These are phyloP conservation scores for Endotrypanum monterogeii DNA, from an alignment of 208 protist genomes.

Conservation along the genomic window DNA sequence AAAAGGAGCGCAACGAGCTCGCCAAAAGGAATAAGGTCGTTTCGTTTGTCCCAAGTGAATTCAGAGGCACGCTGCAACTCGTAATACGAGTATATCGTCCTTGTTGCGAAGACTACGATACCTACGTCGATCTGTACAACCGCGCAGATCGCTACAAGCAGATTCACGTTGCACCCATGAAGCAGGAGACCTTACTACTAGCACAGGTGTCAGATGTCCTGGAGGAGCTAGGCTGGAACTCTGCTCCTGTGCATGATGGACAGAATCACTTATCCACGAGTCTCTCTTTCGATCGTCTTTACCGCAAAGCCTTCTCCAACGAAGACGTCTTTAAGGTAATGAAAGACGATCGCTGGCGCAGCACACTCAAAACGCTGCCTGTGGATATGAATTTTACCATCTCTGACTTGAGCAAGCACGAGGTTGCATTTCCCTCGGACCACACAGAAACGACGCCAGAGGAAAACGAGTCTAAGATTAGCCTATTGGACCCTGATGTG, in stretches of 20 bases:
- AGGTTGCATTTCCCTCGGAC: slow-evolving; percentile 74
- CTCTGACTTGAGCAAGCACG: slow-evolving; percentile 58
- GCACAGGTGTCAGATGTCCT: slow-evolving; percentile 71
- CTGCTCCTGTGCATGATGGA: slow-evolving; percentile 28
- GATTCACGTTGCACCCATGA: slow-evolving; percentile 82
- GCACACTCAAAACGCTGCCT: slow-evolving; percentile 54
- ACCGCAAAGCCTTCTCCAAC: slow-evolving; percentile 59
- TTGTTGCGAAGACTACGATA: slow-evolving; percentile 81
- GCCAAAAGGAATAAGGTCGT: slow-evolving; percentile 65
- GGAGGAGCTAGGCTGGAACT: slow-evolving; percentile 83
- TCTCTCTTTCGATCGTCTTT: slow-evolving; percentile 44
- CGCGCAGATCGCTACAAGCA: slow-evolving; percentile 81
- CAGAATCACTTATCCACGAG: slow-evolving; percentile 28
- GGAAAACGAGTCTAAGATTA: slow-evolving; percentile 85
- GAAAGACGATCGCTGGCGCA: slow-evolving; percentile 44
- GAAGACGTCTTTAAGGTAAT: slow-evolving; percentile 54
- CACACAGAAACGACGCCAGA: slow-evolving; percentile 48
- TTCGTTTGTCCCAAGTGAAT: slow-evolving; percentile 82
- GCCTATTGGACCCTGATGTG: slow-evolving; percentile 69
- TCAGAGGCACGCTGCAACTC: slow-evolving; percentile 67
- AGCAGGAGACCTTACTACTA: slow-evolving; percentile 82
- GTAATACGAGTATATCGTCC: slow-evolving; percentile 71
- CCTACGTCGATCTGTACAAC: slow-evolving; percentile 82
- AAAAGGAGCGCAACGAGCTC: slow-evolving; percentile 66
- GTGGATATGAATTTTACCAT: slow-evolving; percentile 61